These are phyloP conservation scores for Teunomyces aglyptinius DNA, from an alignment of 805 yeast species.

Conservation along the genomic window DNA sequence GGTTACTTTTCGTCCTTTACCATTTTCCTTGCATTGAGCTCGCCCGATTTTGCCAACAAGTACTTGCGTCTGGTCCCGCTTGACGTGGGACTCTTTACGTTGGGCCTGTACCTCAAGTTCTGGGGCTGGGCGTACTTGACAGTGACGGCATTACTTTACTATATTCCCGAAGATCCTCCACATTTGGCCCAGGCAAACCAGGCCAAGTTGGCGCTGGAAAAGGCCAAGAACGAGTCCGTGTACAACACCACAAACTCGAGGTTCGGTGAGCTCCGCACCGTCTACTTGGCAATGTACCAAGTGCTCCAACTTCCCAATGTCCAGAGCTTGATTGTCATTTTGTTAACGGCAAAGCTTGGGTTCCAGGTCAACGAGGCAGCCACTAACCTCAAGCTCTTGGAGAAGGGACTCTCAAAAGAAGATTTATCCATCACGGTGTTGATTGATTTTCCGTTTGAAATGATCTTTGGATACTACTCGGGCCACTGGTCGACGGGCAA, in stretches of 20 bases:
- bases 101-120: constrained; percentile 72
- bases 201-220: constrained; percentile 26
- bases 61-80: constrained; percentile 64
- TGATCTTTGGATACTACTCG: constrained; percentile 91
- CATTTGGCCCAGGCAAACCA: constrained; percentile 37
- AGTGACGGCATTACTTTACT: constrained; percentile 61
- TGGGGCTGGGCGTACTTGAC: constrained; percentile 73
- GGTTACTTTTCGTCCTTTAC: constrained; percentile 94
- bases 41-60: constrained; percentile 88
- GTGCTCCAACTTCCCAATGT: constrained; percentile 71
- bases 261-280: constrained; percentile 42
- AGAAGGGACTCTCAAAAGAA: constrained; percentile 89
- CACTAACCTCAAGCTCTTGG: constrained; percentile 85
- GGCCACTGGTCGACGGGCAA: constrained; percentile 90
- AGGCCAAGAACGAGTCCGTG: constrained; percentile 18
- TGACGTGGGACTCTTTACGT: constrained; percentile 63
- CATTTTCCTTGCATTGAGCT: constrained; percentile 83
- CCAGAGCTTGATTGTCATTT: constrained; percentile 69
- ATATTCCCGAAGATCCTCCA: constrained; percentile 71
- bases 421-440: constrained; percentile 90
- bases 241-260: constrained; percentile 19
- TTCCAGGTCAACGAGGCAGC: constrained; percentile 97
- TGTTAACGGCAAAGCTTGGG: constrained; percentile 81
- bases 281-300: constrained; percentile 63
- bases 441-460: constrained; percentile 94